Base-by-base conservation (phyloP, 495 filamentous ascomycete genomes). In the Pseudevernia furfuracea region DNA sequence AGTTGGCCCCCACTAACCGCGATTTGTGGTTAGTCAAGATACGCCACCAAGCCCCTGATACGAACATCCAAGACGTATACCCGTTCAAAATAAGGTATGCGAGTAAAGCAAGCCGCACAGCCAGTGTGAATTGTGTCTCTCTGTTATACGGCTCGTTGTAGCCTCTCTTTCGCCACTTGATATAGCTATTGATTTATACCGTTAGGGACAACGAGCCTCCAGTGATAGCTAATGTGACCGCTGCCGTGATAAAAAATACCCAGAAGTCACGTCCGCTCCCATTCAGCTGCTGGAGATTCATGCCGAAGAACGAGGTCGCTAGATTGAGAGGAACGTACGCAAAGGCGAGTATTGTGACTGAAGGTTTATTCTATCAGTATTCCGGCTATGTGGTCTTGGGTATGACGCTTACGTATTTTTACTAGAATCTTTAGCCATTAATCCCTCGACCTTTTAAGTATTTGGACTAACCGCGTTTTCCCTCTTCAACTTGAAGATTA, bases 211-310 rank as follows among this genome's bases (percentile, higher is more conserved):
- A 62, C 1, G 34, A 38, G 9, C 30, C 43, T 9, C 43, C 43
- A 12, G 62, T 68, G 3, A 61, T 28, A 14, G n/a, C 0, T n/a
- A 68, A 30, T 11, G 58, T n/a, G 3, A 32, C 34, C 1, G 43
- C 36, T 11, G 58, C 62, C 0, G 66, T 68, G 11, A 32, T 32
- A 6, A 68, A 14, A 21, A 65, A 65, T 12, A 38, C 30, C 57
- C 58, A 37, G 10, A 61, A 1, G 11, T 25, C n/a, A 41, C 39
- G 43, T 11, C 55, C 58, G 38, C 11, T 65, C 11, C 44, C 0
- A 38, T 68, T 68, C 11, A 66, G 36, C 39, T 68, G 62, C 19
- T 68, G 55, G 3, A 65, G 25, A 41, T 68, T 65, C 62, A 68
- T 66, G 12, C 66, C 57, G 30, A 61, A 65, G 9, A 68, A 32